Conservation (phyloP, 345 rosid genomes). For the Balakata baccata region DNA sequence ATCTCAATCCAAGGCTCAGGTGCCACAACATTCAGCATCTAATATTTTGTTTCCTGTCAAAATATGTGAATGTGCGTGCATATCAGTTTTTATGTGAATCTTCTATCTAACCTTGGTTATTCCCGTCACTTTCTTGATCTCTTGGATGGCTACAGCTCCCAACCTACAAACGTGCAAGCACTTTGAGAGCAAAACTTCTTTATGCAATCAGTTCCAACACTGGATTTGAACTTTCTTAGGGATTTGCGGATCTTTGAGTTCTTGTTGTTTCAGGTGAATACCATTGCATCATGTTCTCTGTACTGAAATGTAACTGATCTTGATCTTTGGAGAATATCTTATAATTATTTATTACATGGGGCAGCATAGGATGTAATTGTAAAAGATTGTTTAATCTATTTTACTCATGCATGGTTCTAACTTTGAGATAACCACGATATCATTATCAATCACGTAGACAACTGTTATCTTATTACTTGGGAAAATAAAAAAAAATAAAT, state of each 20-base stretch:
- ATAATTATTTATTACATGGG: neutral
- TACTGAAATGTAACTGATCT: neutral
- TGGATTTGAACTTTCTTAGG: slow-evolving; percentile 94
- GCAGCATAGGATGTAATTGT: neutral
- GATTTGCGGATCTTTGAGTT: slow-evolving; percentile 10
- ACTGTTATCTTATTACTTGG: neutral
- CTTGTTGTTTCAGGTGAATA: slow-evolving; percentile 16
- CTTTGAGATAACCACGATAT: neutral
- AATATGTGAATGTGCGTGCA: neutral
- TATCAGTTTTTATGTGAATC: too few relatives aligned
- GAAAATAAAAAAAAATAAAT: neutral
- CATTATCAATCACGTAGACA: neutral
- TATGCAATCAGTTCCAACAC: slow-evolving; percentile 93
- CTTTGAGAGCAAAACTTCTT: slow-evolving; percentile 83
- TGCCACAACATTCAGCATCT: neutral
- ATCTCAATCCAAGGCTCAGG: slow-evolving; percentile 1
- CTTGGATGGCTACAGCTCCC: slow-evolving; percentile 72
- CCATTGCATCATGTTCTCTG: neutral
- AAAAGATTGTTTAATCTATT: neutral
- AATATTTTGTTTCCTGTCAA: slow-evolving; percentile 1
- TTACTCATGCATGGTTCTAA: neutral
- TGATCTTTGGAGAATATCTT: too few relatives aligned
- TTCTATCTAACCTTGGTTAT: slow-evolving; percentile 5
- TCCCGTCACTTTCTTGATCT: slow-evolving; percentile 13
- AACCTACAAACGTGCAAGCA: slow-evolving; percentile 80